Evolutionary conservation across 2,329 filamentous ascomycete species (phyloP).

Genomic region (Cryphonectria naterciae): DNA sequence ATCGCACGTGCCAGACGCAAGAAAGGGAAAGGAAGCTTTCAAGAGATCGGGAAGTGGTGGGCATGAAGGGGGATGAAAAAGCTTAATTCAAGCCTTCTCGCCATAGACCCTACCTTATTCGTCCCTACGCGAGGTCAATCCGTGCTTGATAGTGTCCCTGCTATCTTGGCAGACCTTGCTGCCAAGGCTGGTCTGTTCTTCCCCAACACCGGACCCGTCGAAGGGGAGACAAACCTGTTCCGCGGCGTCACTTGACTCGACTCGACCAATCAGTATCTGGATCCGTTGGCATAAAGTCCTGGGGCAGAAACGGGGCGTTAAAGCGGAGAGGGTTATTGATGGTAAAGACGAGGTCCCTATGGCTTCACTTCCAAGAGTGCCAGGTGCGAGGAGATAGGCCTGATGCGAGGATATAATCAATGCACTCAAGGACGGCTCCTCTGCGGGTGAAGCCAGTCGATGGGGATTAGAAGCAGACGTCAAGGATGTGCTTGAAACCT

Average conservation of each 20-base stretch:
- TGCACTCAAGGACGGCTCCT: too few relatives aligned
- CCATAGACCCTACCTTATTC: neutral
- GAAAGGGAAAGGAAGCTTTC: neutral
- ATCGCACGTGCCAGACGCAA: neutral
- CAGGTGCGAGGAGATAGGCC: too few relatives aligned
- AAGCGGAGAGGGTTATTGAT: neutral
- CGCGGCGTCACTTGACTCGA: neutral
- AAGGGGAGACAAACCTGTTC: neutral
- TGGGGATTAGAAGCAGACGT: too few relatives aligned
- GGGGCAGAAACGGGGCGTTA: neutral
- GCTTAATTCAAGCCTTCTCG: neutral
- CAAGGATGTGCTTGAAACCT: too few relatives aligned
- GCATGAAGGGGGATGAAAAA: neutral
- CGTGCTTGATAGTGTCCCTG: neutral
- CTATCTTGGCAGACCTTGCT: neutral
- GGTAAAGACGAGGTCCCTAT: neutral
- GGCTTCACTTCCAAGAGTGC: neutral
- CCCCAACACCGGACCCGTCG: constrained; percentile 3
- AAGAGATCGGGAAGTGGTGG: neutral
- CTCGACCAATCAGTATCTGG: neutral
- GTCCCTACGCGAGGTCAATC: neutral
- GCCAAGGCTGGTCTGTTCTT: neutral
- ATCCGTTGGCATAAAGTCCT: neutral
- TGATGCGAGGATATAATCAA: too few relatives aligned
- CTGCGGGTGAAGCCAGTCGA: too few relatives aligned